Base-by-base conservation (phyloP, 129 eudicot species). In the Artemisia argyi region DNA sequence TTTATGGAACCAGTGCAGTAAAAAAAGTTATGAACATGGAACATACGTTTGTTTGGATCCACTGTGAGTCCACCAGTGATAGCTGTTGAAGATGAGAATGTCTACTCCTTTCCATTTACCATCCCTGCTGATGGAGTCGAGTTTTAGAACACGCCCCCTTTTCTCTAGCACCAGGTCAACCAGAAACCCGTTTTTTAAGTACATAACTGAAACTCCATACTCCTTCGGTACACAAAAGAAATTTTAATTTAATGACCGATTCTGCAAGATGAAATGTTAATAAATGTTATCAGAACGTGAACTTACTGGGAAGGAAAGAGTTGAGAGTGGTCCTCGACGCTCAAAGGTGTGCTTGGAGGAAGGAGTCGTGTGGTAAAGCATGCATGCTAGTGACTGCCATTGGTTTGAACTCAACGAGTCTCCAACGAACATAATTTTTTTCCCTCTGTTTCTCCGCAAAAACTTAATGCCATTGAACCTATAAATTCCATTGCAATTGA, bases 41-140 rank as follows among this genome's bases (percentile, higher is more conserved):
- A 52, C 88, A 0, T 69, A 91, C 96, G 86, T 82, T 62, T 73
- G 85, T 18, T 56, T 72, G 64, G 28, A 50, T 39, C 90, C 92
- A 3, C 80, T 80, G 61, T 93, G 97, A 1, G 76, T 57, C 98
- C 98, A 90, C 98, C 98, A 93, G 54, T 93, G 98, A 80, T 85
- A 93, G 79, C 87, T 85, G 70, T 89, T 87, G 87, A 93, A 93
- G 73, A 93, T 83, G 30, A 93, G 76, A 20, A 93, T 22, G n/a
- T 93, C 97, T 52, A 44, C 73, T 16, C 88, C 92, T 61, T 71
- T 77, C 97, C 96, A 93, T 47, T 79, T 83, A 0, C 79, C 72
- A 11, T 56, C 71, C 48, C 79, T 57, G 50, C 73, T 74, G 62
- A 89, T 83, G 2, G 91, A 82, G 67, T 93, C 98, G 6, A 93